These are phyloP conservation scores for Fragosphaeria purpurea DNA, from an alignment of 2,329 filamentous ascomycete genomes.

Conservation along the genomic window DNA sequence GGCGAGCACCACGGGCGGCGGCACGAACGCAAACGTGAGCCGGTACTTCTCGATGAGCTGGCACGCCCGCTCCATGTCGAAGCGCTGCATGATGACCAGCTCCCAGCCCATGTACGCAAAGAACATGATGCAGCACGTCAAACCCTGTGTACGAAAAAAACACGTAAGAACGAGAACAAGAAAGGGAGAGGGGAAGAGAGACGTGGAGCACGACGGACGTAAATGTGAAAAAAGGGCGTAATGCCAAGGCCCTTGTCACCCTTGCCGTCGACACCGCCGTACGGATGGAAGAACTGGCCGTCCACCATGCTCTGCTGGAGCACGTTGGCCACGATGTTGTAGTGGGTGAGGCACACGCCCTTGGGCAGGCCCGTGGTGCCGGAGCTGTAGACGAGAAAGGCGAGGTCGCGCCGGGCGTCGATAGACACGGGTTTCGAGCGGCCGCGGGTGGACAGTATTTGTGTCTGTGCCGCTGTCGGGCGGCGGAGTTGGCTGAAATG, in stretches of 20 bases:
- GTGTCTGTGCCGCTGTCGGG: conserved; percentile 20
- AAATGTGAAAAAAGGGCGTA: conserved; percentile 86
- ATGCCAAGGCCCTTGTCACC: conserved; percentile 69
- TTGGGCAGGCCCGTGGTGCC: conserved; percentile 89
- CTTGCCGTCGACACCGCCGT: conserved; percentile 48
- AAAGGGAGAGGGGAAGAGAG: background rate
- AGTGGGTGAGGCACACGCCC: conserved; percentile 77
- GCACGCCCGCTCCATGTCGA: conserved; percentile 74
- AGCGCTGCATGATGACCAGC: conserved; percentile 64
- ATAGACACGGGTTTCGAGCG: conserved; percentile 33
- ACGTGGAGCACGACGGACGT: conserved; percentile 39
- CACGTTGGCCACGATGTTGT: conserved; percentile 70
- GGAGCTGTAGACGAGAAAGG: conserved; percentile 79
- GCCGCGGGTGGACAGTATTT: conserved; percentile 34
- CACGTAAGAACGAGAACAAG: background rate
- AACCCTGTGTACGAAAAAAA: conserved; percentile 31
- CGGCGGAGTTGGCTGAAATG: conserved; percentile 60
- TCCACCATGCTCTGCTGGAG: conserved; percentile 47
- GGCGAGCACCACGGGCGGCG: conserved; percentile 72
- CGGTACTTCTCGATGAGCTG: conserved; percentile 61
- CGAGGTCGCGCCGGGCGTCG: conserved; percentile 60
- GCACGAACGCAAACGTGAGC: conserved; percentile 71
- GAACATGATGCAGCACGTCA: conserved; percentile 64
- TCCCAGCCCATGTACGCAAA: conserved; percentile 55
- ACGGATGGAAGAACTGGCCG: conserved; percentile 42